These are phyloP conservation scores for Reticulascus tulasneorum DNA, from an alignment of 2,329 filamentous ascomycete species.

Conservation along the genomic window DNA sequence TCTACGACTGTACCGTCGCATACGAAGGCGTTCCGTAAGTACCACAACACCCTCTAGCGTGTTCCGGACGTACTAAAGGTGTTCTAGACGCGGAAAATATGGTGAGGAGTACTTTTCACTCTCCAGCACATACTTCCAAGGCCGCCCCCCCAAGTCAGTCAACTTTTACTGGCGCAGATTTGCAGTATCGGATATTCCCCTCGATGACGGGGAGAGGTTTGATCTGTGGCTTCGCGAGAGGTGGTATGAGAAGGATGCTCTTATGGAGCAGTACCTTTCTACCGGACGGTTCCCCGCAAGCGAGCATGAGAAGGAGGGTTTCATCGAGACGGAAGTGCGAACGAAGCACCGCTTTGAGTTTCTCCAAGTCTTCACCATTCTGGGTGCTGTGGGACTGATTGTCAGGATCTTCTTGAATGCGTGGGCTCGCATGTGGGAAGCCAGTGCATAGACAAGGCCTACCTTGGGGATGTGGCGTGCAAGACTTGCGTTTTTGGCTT, in stretches of 20 bases:
- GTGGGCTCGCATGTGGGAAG: slow-evolving; percentile 5
- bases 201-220: slow-evolving; percentile 70
- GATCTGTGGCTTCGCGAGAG: slow-evolving; percentile 79
- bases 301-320: slow-evolving; percentile 33
- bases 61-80: background rate
- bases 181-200: slow-evolving; percentile 72
- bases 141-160: slow-evolving; percentile 86
- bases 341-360: slow-evolving; percentile 53
- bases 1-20: slow-evolving; percentile 91
- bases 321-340: slow-evolving; percentile 56
- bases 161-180: slow-evolving; percentile 97
- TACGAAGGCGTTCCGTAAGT: slow-evolving; percentile 92
- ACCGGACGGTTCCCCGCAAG: slow-evolving; percentile 74
- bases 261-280: slow-evolving; percentile 77
- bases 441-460: no score
- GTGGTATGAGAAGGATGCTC: slow-evolving; percentile 88
- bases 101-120: slow-evolving; percentile 91
- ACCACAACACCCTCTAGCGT: background rate
- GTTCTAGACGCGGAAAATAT: slow-evolving; percentile 65
- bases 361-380: slow-evolving; percentile 48
- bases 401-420: slow-evolving; percentile 33
- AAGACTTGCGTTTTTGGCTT: no score
- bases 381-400: slow-evolving; percentile 39
- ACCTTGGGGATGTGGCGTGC: no score
- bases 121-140: slow-evolving; percentile 81